These are phyloP conservation scores for Sarcomyxa edulis DNA, from an alignment of 768 basidiomycete genomes.

Conservation along the genomic window DNA sequence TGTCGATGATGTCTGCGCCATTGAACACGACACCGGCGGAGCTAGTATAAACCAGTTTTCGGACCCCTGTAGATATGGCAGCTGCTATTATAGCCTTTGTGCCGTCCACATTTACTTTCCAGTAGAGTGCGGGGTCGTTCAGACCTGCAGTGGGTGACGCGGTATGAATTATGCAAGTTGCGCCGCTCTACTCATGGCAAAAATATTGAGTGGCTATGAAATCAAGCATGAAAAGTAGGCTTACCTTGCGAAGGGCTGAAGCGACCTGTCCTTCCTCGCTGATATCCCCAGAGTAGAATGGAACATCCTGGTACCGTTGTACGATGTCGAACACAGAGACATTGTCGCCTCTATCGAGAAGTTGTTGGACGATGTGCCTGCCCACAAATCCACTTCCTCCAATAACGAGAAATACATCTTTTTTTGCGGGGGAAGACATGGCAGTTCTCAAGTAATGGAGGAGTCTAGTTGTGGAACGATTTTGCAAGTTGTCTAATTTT, in stretches of 20 bases:
- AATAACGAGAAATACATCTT: constrained; percentile 84
- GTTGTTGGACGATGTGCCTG: constrained; percentile 82
- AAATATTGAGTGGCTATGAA: constrained; percentile 2
- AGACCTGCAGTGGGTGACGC: constrained; percentile 74
- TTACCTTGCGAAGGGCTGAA: constrained; percentile 70
- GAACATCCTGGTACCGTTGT: constrained; percentile 81
- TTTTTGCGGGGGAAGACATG: constrained; percentile 6
- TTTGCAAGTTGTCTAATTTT: constrained; percentile 5
- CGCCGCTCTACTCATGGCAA: constrained; percentile 55
- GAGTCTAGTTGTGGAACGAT: constrained; percentile 5
- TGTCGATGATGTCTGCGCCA: constrained; percentile 72
- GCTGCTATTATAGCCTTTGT: constrained; percentile 83
- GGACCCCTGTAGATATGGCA: constrained; percentile 64
- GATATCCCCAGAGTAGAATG: constrained; percentile 89
- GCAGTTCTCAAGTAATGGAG: too few relatives aligned
- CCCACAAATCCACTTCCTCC: constrained; percentile 94
- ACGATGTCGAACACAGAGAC: constrained; percentile 91
- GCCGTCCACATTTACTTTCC: constrained; percentile 92
- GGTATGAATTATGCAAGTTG: constrained; percentile 93
- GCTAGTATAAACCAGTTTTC: constrained; percentile 91
- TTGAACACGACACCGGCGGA: constrained; percentile 90
- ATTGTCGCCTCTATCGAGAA: constrained; percentile 71
- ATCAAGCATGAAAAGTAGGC: background rate
- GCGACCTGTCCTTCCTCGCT: constrained; percentile 69
- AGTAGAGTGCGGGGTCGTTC: constrained; percentile 68